A percentile compares a stretch with the other conserved stretches of the same genome.
phyloP scores from a whole-genome alignment of 2,329 filamentous ascomycete species.

The Alternaria metachromatica region DNA sequence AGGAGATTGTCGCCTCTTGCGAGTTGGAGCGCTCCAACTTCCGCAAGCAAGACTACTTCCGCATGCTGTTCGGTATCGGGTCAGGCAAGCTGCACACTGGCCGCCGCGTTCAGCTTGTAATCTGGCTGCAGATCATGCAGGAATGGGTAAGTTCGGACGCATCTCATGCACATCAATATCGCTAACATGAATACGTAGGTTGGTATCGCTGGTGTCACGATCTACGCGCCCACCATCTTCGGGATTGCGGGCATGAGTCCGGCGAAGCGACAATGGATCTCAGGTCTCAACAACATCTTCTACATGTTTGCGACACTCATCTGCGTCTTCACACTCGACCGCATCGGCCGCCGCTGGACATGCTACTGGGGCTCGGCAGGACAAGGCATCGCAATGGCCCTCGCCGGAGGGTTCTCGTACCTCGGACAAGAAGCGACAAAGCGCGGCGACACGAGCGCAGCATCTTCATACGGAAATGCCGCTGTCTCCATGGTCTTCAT shows the following conservation, averaged over 20 bases:
- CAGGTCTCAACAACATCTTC: slow-evolving; percentile 58
- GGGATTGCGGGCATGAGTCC: slow-evolving; percentile 70
- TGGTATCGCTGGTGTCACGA: slow-evolving; percentile 65
- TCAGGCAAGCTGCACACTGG: slow-evolving; percentile 71
- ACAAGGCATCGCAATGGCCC: slow-evolving; percentile 71
- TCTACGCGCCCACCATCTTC: slow-evolving; percentile 64
- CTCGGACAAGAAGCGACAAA: slow-evolving; percentile 58
- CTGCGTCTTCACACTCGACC: slow-evolving; percentile 73
- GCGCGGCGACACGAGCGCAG: slow-evolving; percentile 55
- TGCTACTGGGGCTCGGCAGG: slow-evolving; percentile 71
- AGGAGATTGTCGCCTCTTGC: slow-evolving; percentile 70
- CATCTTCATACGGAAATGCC: slow-evolving; percentile 65
- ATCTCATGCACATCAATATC: slow-evolving; percentile 48
- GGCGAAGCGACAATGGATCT: slow-evolving; percentile 51
- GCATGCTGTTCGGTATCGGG: slow-evolving; percentile 72
- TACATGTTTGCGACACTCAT: slow-evolving; percentile 71
- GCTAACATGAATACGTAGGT: neutral
- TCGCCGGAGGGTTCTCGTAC: slow-evolving; percentile 68
- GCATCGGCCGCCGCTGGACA: slow-evolving; percentile 72
- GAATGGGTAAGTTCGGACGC: slow-evolving; percentile 65
- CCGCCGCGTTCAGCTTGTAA: slow-evolving; percentile 70
- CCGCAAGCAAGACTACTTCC: slow-evolving; percentile 65
- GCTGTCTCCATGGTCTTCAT: slow-evolving; percentile 75
- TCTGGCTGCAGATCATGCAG: slow-evolving; percentile 76
- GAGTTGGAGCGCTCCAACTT: slow-evolving; percentile 59